Conservation (phyloP, 768 basidiomycete genomes). For the Rhizopogon roseolus region DNA sequence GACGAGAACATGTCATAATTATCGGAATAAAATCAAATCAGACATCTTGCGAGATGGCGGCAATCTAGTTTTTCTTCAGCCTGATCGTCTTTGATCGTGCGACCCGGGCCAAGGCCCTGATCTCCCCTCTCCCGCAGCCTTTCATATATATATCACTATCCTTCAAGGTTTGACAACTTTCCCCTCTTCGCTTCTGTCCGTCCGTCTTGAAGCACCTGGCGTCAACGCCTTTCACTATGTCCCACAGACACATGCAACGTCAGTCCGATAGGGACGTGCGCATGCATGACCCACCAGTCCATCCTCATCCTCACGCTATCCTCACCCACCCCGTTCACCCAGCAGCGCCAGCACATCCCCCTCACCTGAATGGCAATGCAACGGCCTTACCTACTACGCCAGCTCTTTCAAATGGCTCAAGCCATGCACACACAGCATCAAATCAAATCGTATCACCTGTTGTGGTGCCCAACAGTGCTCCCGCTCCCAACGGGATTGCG, state of each 20-base stretch:
- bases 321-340: constrained; percentile 38
- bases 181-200: constrained; percentile 37
- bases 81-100: constrained; percentile 65
- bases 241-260: constrained; percentile 57
- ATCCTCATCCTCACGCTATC: constrained; percentile 37
- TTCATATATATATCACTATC: constrained; percentile 57
- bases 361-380: constrained; percentile 51
- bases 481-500: constrained; percentile 21
- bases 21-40: constrained; percentile 35
- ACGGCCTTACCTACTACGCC: constrained; percentile 42
- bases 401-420: constrained; percentile 39
- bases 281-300: constrained; percentile 52
- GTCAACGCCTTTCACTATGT: constrained; percentile 37
- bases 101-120: constrained; percentile 42
- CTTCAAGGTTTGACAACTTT: constrained; percentile 38
- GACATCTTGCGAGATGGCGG: constrained; percentile 33
- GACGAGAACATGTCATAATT: constrained; percentile 28
- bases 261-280: constrained; percentile 57
- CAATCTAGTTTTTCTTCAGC: constrained; percentile 33
- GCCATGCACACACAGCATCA: constrained; percentile 30
- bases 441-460: constrained; percentile 44
- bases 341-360: constrained; percentile 23
- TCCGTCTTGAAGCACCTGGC: constrained; percentile 12
- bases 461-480: constrained; percentile 30
- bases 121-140: constrained; percentile 36